A percentile compares a stretch with the other conserved stretches of the same genome.
Conservation (phyloP, 768 basidiomycete genomes). For the Boletus rex-veris region DNA sequence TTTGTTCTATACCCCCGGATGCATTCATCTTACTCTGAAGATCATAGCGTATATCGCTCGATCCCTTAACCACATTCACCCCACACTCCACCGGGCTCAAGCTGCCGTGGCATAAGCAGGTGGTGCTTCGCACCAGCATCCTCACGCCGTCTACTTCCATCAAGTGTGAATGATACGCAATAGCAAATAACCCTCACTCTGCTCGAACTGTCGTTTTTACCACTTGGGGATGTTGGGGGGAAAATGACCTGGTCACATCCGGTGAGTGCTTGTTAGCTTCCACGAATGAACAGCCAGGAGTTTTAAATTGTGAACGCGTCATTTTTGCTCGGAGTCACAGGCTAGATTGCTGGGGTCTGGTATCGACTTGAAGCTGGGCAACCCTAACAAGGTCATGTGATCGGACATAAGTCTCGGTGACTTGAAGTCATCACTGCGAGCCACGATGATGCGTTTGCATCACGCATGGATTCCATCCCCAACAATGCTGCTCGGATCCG, state of each 20-base stretch:
- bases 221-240: not conserved
- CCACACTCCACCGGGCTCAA: not conserved
- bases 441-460: not conserved
- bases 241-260: not conserved
- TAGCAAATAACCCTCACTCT: not conserved
- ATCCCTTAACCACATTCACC: not conserved
- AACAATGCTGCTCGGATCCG: not conserved
- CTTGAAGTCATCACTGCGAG: not conserved
- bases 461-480: not conserved
- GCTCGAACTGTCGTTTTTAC: not conserved
- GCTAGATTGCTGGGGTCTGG: not conserved
- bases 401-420: not conserved
- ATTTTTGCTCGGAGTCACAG: not conserved
- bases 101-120: not conserved
- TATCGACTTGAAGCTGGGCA: not conserved
- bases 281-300: not conserved
- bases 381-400: not conserved
- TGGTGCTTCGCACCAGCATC: not conserved
- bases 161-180: slow-evolving; percentile 1
- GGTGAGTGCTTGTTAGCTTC: not conserved
- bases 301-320: not conserved
- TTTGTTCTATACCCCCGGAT: not conserved
- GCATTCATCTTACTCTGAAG: not conserved
- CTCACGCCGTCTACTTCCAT: not conserved
- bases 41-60: not conserved